Conservation (phyloP, 2,329 filamentous ascomycete genomes). For the Coniochaeta hoffmannii region DNA sequence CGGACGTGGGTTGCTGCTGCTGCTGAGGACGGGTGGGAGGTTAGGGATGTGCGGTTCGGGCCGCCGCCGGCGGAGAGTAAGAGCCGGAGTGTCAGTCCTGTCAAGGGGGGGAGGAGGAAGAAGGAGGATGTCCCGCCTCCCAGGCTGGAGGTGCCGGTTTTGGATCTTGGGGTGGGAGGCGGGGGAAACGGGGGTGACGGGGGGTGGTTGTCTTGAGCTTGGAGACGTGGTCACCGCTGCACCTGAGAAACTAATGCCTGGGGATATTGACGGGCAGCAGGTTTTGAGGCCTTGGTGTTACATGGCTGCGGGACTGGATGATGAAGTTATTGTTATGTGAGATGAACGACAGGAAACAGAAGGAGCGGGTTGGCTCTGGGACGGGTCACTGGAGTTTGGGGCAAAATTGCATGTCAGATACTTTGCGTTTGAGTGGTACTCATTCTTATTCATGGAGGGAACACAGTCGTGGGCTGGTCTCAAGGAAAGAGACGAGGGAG, state of each 20-base stretch:
- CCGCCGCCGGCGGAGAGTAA: slow-evolving; percentile 40
- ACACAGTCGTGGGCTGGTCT: background rate
- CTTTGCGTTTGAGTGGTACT: background rate
- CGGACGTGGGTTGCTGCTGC: slow-evolving; percentile 87
- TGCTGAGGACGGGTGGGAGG: slow-evolving; percentile 80
- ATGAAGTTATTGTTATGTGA: background rate
- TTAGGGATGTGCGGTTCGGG: slow-evolving; percentile 71
- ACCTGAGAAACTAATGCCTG: too few species aligned
- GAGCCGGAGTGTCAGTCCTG: slow-evolving; percentile 32
- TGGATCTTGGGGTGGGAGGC: slow-evolving; percentile 38
- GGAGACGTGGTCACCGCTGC: too few species aligned
- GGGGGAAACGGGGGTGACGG: background rate
- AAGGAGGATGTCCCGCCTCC: slow-evolving; percentile 47
- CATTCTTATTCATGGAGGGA: background rate
- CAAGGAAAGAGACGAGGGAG: background rate
- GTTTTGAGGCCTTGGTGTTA: background rate
- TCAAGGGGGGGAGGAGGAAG: slow-evolving; percentile 23
- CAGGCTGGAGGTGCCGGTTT: slow-evolving; percentile 52
- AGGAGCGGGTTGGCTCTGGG: background rate
- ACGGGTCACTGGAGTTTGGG: background rate
- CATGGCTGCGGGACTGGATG: background rate
- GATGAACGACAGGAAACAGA: background rate
- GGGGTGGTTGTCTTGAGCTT: slow-evolving; percentile 5
- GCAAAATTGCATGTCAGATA: slow-evolving; percentile 2
- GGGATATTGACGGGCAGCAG: too few species aligned